Conservation (phyloP, 441 rosid species). For the Bocquillonia castaneifolia region DNA sequence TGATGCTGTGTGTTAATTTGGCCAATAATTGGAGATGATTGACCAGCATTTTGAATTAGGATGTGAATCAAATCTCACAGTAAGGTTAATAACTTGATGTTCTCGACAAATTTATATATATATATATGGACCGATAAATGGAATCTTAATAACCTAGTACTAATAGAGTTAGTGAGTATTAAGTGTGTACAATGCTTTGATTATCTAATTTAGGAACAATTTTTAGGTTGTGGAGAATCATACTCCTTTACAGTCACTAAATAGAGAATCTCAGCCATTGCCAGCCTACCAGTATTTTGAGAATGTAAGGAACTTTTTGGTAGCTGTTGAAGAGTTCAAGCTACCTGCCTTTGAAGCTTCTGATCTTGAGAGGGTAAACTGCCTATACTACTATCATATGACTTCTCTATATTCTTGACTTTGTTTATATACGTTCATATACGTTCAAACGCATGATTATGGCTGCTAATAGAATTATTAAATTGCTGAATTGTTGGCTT, state of each 20-base stretch:
- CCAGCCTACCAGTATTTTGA: slow-evolving; percentile 89
- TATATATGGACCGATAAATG: no score
- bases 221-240: slow-evolving; percentile 72
- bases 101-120: no score
- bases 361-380: slow-evolving; percentile 80
- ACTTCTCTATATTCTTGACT: neutral
- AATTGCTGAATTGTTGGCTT: neutral
- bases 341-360: slow-evolving; percentile 92
- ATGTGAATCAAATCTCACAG: neutral
- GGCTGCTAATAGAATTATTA: neutral
- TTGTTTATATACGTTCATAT: neutral
- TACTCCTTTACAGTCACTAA: slow-evolving; percentile 38
- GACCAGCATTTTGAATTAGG: neutral
- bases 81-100: no score
- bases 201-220: neutral
- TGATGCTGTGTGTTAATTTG: neutral
- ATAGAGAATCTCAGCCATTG: slow-evolving; percentile 60
- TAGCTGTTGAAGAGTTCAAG: slow-evolving; percentile 71
- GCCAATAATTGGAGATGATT: no score
- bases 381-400: neutral
- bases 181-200: neutral
- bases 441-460: neutral
- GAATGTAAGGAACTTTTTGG: slow-evolving; percentile 78
- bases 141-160: no score
- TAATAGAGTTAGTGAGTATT: neutral